Evolutionary conservation across 1,139 yeast species (phyloP).

Genomic region (Nakaseomyces delphensis): DNA sequence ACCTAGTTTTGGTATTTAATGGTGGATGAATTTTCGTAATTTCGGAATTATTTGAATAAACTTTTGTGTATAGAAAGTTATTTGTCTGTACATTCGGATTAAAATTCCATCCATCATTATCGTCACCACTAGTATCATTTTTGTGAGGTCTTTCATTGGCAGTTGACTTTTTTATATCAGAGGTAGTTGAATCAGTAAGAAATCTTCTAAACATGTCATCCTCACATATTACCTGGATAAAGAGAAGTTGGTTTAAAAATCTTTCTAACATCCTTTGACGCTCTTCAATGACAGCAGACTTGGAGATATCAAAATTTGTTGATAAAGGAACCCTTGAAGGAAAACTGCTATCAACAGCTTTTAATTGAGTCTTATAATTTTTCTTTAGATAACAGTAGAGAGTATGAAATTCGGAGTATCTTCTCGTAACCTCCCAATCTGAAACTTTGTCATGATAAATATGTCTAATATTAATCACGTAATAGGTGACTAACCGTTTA

Average conservation of each 20-base stretch:
- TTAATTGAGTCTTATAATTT: conserved; percentile 42
- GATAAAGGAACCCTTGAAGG: conserved; percentile 42
- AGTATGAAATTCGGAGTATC: conserved; percentile 75
- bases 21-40: neutral
- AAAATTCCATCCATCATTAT: neutral
- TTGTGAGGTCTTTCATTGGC: neutral
- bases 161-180: conserved; percentile 4
- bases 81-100: neutral
- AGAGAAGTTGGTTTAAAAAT: conserved; percentile 51
- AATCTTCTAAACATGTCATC: conserved; percentile 67
- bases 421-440: conserved; percentile 83
- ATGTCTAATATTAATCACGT: conserved; percentile 69
- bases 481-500: conserved; percentile 56
- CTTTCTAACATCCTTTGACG: conserved; percentile 53
- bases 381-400: conserved; percentile 57
- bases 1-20: neutral
- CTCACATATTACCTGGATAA: conserved; percentile 62
- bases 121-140: neutral
- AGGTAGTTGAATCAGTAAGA: conserved; percentile 50
- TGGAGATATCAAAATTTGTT: conserved; percentile 43
- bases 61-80: neutral
- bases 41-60: neutral
- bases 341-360: conserved; percentile 45
- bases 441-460: conserved; percentile 44
- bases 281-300: conserved; percentile 51